Evolutionary conservation across 306 rosid species (phyloP), one percentile per base, ranked within the genome.

Genomic region (Trifolium fragiferum): DNA sequence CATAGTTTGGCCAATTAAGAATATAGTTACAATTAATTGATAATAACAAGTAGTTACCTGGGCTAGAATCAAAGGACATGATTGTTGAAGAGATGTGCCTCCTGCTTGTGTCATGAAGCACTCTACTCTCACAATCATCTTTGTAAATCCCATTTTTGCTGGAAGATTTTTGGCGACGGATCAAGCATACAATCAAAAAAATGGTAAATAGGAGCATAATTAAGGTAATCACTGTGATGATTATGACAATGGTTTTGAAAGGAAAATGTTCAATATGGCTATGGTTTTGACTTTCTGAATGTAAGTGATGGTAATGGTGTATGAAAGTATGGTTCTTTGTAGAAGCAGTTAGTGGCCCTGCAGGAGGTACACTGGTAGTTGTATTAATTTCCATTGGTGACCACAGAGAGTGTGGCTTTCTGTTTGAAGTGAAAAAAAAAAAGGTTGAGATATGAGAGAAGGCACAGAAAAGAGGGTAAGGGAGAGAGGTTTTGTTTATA

Each of bases 371-470:
- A n/a, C n/a, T 38, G 43, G 84, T 46, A 32, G 83, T 70, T 13
- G 49, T 57, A 81, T 83, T 86, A 66, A 74, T 82, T 80, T 95
- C 97, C 99, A 95, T 95, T 81, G 85, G 79, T 87, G 82, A 85
- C 66, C 77, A 76, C 85, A 74, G 78, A 60, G 66, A 76, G 72
- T 54, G 81, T 54, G 81, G 81, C 46, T 50, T 68, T 44, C 16
- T 38, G 73, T 63, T 67, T 57, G 66, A 49, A 59, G 38, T 18
- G n/a, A 37, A 71, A 61, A 70, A 40, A 54, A 43, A n/a, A n/a
- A n/a, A 69, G 41, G 55, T 41, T 66, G 73, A 30, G 66, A 59
- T 62, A 59, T 30, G 62, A 51, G 75, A 27, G 72, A 83, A 69
- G 73, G 38, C 15, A 66, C 70, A 59, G 37, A 61, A 67, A 64